A percentile compares a stretch with the other conserved stretches of the same genome.
Evolutionary conservation across 495 filamentous ascomycete genomes (phyloP).

Genomic region (Patellaria atrata): DNA sequence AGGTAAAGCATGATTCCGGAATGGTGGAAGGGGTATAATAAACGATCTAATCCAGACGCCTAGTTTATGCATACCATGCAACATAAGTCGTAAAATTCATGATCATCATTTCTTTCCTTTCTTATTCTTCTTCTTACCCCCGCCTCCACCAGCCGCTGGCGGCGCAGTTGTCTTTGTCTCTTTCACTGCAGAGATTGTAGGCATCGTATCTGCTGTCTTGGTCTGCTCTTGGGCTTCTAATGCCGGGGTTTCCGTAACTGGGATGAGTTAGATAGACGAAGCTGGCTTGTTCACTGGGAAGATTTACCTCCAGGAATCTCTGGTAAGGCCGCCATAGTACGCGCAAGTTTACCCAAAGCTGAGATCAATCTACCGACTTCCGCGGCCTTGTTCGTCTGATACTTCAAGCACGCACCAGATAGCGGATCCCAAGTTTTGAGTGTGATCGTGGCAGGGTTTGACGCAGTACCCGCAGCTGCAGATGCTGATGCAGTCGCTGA

Average conservation of each 20-base stretch:
- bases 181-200: slow-evolving; percentile 2
- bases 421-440: slow-evolving; percentile 83
- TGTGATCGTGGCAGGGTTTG: slow-evolving; percentile 38
- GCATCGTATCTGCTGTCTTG: slow-evolving; percentile 3
- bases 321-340: slow-evolving; percentile 47
- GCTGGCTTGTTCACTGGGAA: neutral
- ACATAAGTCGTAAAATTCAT: neutral
- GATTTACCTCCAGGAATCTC: slow-evolving; percentile 25
- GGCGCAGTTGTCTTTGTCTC: slow-evolving; percentile 5
- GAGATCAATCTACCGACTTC: slow-evolving; percentile 74
- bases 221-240: slow-evolving; percentile 8
- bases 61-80: no score
- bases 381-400: slow-evolving; percentile 37
- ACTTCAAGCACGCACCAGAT: slow-evolving; percentile 46
- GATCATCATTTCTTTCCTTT: slow-evolving; percentile 28
- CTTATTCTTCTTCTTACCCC: slow-evolving; percentile 28
- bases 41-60: no score
- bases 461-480: slow-evolving; percentile 21
- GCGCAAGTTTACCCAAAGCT: slow-evolving; percentile 52
- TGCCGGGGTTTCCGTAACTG: slow-evolving; percentile 2
- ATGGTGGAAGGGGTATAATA: no score
- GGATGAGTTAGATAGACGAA: slow-evolving; percentile 9
- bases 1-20: no score
- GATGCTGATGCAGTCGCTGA: slow-evolving; percentile 19
- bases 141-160: slow-evolving; percentile 12